Percentiles rank a stretch among this genome's conserved stretches.
Conservation (phyloP, 176 grass and related monocot species). For the Paspalum notatum region DNA sequence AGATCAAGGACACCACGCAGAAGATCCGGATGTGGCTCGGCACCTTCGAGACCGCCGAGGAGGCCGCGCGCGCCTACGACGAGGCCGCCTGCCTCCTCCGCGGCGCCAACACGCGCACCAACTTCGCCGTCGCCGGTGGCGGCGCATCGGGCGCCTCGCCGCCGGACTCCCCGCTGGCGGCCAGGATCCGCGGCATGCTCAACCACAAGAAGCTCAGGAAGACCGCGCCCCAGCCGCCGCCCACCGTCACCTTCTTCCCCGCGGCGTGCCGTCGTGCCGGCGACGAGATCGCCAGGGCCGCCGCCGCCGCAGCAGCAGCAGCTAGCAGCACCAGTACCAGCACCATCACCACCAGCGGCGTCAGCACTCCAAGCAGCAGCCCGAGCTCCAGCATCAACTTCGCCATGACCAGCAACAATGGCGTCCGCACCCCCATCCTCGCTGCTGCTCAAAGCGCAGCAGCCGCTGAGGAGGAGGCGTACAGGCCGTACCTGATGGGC, state of each 20-base stretch:
- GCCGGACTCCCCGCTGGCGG: slow-evolving; percentile 46
- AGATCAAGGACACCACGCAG: slow-evolving; percentile 76
- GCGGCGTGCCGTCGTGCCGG: not conserved
- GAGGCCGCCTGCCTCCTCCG: slow-evolving; percentile 71
- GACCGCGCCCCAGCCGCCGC: not conserved
- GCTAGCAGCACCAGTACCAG: slow-evolving; percentile 23
- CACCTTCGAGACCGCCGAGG: slow-evolving; percentile 73
- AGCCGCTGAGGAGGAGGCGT: slow-evolving; percentile 9
- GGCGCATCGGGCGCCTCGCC: not conserved
- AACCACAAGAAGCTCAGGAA: slow-evolving; percentile 63
- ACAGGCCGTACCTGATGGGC: slow-evolving; percentile 28
- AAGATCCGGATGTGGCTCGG: slow-evolving; percentile 76
- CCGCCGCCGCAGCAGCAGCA: not conserved
- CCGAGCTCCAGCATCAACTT: slow-evolving; percentile 42
- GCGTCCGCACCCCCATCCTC: slow-evolving; percentile 5
- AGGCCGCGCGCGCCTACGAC: slow-evolving; percentile 62
- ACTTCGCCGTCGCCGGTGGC: slow-evolving; percentile 44
- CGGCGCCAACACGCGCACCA: slow-evolving; percentile 71
- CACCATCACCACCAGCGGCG: not conserved
- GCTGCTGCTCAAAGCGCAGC: not conserved
- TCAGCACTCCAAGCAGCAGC: slow-evolving; percentile 11
- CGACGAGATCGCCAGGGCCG: not conserved
- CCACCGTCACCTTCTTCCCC: slow-evolving; percentile 17
- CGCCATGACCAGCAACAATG: slow-evolving; percentile 23
- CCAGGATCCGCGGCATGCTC: slow-evolving; percentile 55